Conservation (phyloP, 2,329 filamentous ascomycete genomes). For the Colletotrichum sp. region DNA sequence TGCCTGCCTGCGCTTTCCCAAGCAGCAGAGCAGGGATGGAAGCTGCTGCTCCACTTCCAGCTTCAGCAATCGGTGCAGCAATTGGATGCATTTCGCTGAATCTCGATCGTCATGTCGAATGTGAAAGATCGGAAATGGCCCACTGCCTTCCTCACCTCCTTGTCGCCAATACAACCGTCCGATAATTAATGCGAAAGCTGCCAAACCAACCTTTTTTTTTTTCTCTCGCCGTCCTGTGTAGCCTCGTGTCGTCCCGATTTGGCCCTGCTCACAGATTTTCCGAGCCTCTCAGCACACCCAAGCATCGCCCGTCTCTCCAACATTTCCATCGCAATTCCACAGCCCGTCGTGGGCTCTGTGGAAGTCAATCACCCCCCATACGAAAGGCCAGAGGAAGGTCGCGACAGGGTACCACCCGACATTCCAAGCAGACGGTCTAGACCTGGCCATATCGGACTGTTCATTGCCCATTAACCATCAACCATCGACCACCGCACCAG, state of each 20-base stretch:
- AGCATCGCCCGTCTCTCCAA: background rate
- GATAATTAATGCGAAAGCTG: background rate
- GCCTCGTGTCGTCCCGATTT: no score
- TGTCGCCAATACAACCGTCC: background rate
- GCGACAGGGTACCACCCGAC: background rate
- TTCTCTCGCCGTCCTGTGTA: background rate
- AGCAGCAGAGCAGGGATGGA: no score
- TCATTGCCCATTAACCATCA: background rate
- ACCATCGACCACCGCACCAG: background rate
- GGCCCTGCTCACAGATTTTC: background rate
- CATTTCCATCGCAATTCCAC: background rate
- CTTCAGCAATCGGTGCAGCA: background rate
- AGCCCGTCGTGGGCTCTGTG: background rate
- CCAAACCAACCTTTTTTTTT: background rate
- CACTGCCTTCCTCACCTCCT: background rate
- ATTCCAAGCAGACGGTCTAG: background rate
- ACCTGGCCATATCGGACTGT: background rate
- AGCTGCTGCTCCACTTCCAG: background rate
- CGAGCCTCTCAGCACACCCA: background rate
- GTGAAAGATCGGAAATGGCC: background rate
- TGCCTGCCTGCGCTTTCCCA: no score
- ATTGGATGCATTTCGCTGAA: background rate
- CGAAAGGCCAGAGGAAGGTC: background rate
- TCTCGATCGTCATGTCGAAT: background rate
- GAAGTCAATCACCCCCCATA: background rate